Evolutionary conservation across 345 rosid genomes (phyloP), one percentile per base, ranked within the genome.

Genomic region (Lepidium africanum): DNA sequence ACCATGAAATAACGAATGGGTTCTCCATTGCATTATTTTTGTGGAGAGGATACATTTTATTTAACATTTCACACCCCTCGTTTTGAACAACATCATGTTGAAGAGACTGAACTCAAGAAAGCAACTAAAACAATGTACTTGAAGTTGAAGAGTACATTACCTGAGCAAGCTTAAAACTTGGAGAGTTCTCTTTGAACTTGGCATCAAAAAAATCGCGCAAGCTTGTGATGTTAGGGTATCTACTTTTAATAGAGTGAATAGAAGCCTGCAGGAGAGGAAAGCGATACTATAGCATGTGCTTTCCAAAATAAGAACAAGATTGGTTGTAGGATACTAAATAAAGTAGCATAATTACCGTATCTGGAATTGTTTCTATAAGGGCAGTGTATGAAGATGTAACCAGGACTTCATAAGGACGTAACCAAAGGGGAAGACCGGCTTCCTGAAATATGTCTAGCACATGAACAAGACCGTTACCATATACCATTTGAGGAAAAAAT

Each of bases 351-450:
- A 25, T 65, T 85, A 91, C 96, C 85, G 96, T 95, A 82, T 95
- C 97, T 70, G 96, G 87, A 81, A 95, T 89, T 47, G 99, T 95
- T 80, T 91, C 99, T 56, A 95, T 95, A 23, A 95, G 92, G 77
- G 99, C 97, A 21, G 97, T 87, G 74, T 95, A 95, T 45, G 99
- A 91, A 47, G 99, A 95, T 72, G 99, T 95, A 54, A 87, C 95
- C 65, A 95, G 71, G 55, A 95, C 97, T 79, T 94, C 97, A 51
- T 91, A 91, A 56, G 96, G 96, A 30, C 96, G 93, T 74, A 95
- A 80, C 99, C 99, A 94, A 61, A 95, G 93, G 41, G 99, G 99
- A 40, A 91, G 92, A 62, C 97, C 97, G 66, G 97, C 97, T 88
- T 94, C 99, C 77, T 89, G 96, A 64, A 95, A 91, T 81, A 95